Conservation (phyloP, 2,329 filamentous ascomycete species). For the Aspergillus proliferans region DNA sequence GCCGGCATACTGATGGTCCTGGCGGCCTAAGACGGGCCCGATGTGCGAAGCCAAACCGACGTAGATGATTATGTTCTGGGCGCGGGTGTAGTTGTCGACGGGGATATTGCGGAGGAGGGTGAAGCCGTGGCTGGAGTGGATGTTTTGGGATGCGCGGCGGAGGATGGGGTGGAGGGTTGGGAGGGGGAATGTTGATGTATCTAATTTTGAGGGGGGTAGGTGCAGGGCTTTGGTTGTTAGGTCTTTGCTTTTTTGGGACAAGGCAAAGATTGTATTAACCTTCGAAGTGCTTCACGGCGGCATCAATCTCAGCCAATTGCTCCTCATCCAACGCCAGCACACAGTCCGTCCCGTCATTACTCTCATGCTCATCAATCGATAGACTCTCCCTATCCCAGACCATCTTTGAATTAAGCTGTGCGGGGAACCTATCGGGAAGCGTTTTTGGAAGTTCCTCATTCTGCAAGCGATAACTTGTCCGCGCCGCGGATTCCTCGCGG, state of each 20-base stretch:
- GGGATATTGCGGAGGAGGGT: constrained; percentile 38
- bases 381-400: not conserved
- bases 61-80: constrained; percentile 36
- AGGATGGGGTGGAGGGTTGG: constrained; percentile 30
- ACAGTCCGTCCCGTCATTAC: not conserved
- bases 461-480: not conserved
- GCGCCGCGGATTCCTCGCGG: not conserved
- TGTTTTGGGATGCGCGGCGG: constrained; percentile 25
- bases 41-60: constrained; percentile 39
- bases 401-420: not conserved
- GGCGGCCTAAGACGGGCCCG: constrained; percentile 27
- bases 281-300: not conserved
- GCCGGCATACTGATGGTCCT: not conserved
- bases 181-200: constrained; percentile 39
- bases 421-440: not conserved
- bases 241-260: not conserved
- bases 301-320: not conserved
- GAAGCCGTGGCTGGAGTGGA: constrained; percentile 41
- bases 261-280: not conserved
- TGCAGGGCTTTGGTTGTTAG: constrained; percentile 16
- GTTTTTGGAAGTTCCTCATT: not conserved
- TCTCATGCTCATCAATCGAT: not conserved
- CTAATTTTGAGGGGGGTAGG: constrained; percentile 30
- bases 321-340: not conserved
- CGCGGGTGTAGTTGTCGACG: constrained; percentile 28